These are phyloP conservation scores for Ceratocystis ficicola DNA, from an alignment of 2,329 filamentous ascomycete species.

Conservation along the genomic window DNA sequence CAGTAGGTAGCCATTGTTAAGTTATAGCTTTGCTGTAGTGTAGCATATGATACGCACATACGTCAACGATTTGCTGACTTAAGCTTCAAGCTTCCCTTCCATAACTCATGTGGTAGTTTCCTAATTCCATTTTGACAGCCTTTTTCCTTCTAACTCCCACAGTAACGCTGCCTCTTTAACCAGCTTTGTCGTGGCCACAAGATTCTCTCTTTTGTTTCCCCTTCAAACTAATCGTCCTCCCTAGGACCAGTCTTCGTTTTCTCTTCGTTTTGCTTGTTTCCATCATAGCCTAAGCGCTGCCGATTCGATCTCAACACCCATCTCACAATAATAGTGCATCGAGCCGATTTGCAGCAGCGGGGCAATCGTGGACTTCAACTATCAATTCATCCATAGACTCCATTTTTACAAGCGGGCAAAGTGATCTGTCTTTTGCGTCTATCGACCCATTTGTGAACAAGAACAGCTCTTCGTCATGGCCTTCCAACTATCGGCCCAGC, in stretches of 20 bases:
- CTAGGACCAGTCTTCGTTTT: neutral
- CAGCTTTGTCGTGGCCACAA: neutral
- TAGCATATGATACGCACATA: neutral
- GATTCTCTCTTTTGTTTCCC: neutral
- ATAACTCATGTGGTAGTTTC: too few species aligned
- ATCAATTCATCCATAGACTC: too few species aligned
- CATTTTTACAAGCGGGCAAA: too few species aligned
- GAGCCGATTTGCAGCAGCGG: too few species aligned
- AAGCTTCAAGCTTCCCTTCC: neutral
- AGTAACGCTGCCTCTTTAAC: neutral
- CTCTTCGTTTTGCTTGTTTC: neutral
- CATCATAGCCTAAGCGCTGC: neutral
- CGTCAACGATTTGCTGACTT: slow-evolving; percentile 10
- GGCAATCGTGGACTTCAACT: too few species aligned
- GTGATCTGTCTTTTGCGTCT: neutral
- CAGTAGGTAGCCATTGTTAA: slow-evolving; percentile 8
- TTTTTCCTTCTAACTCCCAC: neutral
- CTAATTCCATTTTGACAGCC: too few species aligned
- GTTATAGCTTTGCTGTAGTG: slow-evolving; percentile 6
- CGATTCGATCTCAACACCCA: neutral
- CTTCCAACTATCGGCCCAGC: slow-evolving; percentile 85
- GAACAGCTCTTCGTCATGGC: slow-evolving; percentile 29
- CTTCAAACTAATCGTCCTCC: neutral
- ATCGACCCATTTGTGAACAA: neutral
- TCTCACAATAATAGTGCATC: too few species aligned